Evolutionary conservation across 1,284 basidiomycete species (phyloP), one percentile per base, ranked within the genome.

Genomic region (Neolentinus lepideus): DNA sequence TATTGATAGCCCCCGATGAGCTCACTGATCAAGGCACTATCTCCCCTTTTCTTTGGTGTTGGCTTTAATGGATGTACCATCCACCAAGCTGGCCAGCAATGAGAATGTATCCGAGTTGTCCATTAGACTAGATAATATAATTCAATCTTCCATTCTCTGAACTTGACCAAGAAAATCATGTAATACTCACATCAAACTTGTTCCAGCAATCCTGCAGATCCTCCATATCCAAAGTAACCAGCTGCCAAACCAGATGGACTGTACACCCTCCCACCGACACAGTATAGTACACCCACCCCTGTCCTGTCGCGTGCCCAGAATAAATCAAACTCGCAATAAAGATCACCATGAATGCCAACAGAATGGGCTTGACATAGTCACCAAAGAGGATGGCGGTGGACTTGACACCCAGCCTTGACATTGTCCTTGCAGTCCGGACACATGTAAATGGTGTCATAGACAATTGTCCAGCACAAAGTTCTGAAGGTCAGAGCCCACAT

Each of bases 401-500:
- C 58, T 75, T 75, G 57, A 80, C 72, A 19, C 75, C 75, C 0
- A n/a, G 71, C 71, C 45, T 68, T 63, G 22, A 72, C 61, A 58
- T 80, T 76, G 60, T 78, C 77, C 8, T 61, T 63, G 60, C 73
- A 74, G 60, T 80, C 70, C 60, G 57, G 74, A 21, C 47, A 73
- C 4, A 74, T 76, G 60, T 79, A 79, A 21, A 52, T 52, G 10
- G 26, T 36, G 27, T 36, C 51, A 21, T 88, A 88, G 22, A 84
- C 70, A 72, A 88, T 80, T 1, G 85, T 88, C 80, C 84, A 88
- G 58, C 80, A n/a, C 8, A 43, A 6, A 16, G 38, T 81, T 54
- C 38, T 16, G 38, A 71, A 65, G 24, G 27, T 65, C 4, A 43
- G 19, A 21, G 38, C 38, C 38, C 38, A 43, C 38, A 43, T n/a